phyloP scores from a whole-genome alignment of 345 rosid species.

The Bruguiera sexangula region DNA sequence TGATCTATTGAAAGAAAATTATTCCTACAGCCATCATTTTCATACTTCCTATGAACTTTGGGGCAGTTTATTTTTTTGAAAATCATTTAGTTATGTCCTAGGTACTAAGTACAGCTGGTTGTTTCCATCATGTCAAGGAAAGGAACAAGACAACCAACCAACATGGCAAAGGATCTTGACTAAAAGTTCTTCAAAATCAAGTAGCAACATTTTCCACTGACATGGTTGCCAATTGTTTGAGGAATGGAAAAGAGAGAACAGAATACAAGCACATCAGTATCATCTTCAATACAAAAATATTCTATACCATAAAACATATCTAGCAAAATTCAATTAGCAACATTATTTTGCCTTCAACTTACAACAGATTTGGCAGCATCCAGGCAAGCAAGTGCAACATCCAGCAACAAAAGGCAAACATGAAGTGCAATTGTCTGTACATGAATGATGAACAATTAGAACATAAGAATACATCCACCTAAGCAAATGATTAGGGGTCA shows the following conservation, averaged over 20 bases:
- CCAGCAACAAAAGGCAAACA: constrained; percentile 81
- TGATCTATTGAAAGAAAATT: no score
- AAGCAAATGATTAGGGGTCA: not conserved
- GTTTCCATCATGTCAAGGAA: not conserved
- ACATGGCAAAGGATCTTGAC: not conserved
- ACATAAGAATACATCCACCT: constrained; percentile 5
- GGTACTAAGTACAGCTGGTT: no score
- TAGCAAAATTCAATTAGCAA: not conserved
- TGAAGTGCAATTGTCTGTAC: constrained; percentile 81
- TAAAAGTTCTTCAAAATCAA: constrained; percentile 2
- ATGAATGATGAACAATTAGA: constrained; percentile 20
- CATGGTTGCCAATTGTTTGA: not conserved
- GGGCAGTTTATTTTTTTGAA: no score
- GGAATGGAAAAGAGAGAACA: not conserved
- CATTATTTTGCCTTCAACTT: constrained; percentile 32
- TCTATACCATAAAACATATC: not conserved
- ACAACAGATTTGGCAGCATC: constrained; percentile 81
- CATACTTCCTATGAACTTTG: no score
- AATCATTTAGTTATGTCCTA: no score
- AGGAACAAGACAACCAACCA: not conserved
- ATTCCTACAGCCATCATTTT: no score
- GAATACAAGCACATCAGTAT: not conserved
- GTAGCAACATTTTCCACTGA: not conserved
- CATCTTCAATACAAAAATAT: not conserved
- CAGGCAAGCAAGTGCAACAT: constrained; percentile 73